phyloP scores from a whole-genome alignment of 306 rosid species.

The Prunus mongolica region DNA sequence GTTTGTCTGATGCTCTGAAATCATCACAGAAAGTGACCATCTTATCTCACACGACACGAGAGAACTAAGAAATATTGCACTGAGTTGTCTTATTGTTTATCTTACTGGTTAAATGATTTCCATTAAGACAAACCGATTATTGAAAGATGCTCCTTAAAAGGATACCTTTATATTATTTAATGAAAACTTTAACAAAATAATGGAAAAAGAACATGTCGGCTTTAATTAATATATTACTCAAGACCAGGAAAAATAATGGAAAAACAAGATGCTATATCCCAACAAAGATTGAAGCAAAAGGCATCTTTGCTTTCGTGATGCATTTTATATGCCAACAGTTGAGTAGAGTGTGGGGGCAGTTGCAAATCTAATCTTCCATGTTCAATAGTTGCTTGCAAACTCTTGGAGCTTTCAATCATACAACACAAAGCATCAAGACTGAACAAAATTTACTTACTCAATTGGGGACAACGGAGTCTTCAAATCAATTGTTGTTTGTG shows the following conservation, averaged over 20 bases:
- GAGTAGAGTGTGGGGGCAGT: slow-evolving; percentile 22
- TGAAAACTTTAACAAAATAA: background rate
- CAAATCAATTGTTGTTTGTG: background rate
- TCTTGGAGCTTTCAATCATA: background rate
- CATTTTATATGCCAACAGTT: slow-evolving; percentile 17
- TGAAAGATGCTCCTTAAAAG: background rate
- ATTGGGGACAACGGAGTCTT: background rate
- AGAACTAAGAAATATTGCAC: background rate
- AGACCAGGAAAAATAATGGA: slow-evolving; percentile 12
- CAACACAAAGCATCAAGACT: background rate
- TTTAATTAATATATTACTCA: background rate
- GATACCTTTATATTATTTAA: background rate
- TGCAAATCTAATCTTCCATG: background rate
- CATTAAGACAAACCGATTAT: slow-evolving; percentile 4
- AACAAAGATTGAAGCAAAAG: slow-evolving; percentile 42
- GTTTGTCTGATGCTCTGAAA: background rate
- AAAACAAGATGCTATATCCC: slow-evolving; percentile 30
- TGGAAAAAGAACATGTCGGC: background rate
- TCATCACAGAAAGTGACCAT: background rate
- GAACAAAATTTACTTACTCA: background rate
- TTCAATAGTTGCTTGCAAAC: background rate
- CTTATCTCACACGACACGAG: background rate
- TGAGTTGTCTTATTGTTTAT: slow-evolving; percentile 4
- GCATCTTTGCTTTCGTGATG: slow-evolving; percentile 44
- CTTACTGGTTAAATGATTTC: background rate